Percentiles rank a stretch among this genome's conserved stretches.
Evolutionary conservation across 1,139 yeast species (phyloP).

Genomic region (Chernovozyma aurita): DNA sequence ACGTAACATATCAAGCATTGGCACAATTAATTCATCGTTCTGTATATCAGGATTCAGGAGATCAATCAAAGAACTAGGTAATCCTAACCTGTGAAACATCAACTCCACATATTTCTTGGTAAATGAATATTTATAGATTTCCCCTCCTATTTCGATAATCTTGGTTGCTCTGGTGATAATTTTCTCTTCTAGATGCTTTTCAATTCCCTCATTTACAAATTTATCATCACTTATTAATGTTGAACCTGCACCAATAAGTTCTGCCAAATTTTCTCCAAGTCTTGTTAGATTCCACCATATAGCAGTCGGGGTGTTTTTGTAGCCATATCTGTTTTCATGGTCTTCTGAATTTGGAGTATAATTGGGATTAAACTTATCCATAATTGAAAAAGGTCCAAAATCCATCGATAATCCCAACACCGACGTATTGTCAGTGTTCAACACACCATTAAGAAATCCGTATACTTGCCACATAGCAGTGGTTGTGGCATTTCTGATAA

Average conservation of each 20-base stretch:
- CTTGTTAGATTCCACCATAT: constrained; percentile 93
- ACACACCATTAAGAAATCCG: constrained; percentile 90
- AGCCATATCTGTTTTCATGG: constrained; percentile 64
- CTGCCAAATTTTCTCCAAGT: constrained; percentile 80
- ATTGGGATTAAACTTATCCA: constrained; percentile 77
- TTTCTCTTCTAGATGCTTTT: constrained; percentile 45
- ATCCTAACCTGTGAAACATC: constrained; percentile 70
- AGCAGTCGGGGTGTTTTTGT: constrained; percentile 75
- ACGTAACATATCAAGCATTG: constrained; percentile 60
- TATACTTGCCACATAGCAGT: constrained; percentile 88
- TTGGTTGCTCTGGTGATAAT: constrained; percentile 61
- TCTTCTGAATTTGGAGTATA: constrained; percentile 94
- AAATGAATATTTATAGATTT: constrained; percentile 60
- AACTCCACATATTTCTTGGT: constrained; percentile 54
- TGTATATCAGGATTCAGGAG: constrained; percentile 29
- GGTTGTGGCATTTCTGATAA: constrained; percentile 66
- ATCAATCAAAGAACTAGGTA: constrained; percentile 35
- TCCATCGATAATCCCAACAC: constrained; percentile 83
- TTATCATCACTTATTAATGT: constrained; percentile 39
- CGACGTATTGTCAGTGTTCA: constrained; percentile 92
- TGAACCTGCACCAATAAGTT: constrained; percentile 69
- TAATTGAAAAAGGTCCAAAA: constrained; percentile 90
- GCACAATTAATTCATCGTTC: constrained; percentile 50
- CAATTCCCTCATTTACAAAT: constrained; percentile 28
- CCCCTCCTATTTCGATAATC: constrained; percentile 60